Evolutionary conservation across 148 eudicot genomes (phyloP), one percentile per base, ranked within the genome.

Genomic region (Vaccinium macrocarpon): DNA sequence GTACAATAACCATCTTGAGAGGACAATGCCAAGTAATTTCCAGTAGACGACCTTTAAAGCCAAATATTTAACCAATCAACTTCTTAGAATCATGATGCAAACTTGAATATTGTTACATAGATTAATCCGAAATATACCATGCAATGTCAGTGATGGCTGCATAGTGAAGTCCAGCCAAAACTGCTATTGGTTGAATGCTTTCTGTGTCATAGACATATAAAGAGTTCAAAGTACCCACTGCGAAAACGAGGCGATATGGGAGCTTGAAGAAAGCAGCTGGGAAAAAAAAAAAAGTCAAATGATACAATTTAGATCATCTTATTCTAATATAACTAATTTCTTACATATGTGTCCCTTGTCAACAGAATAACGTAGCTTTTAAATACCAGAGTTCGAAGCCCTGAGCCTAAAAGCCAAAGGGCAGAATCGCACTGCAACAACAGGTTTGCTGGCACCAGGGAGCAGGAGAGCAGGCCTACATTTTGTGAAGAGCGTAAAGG

Each of bases 1-100:
- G 99, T 91, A 78, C 99, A 97, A 85, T 93, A 97, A 61, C 99
- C 99, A 88, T 97, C 99, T 89, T 93, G 98, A 8, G 99, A 97
- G 76, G 99, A 95, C 85, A 95, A 59, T 32, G 94, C 98, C 82
- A 97, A 64, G 84, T 86, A 94, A 81, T 93, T 95, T 42, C 95
- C 99, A 80, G 86, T 79, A 15, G 96, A 89, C 6, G 98, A 92
- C 99, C 99, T 97, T 86, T 57, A 38, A 79, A 82, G 32, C 27
- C 62, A 82, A 49, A 71, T 18, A 83, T 57, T 62, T 55, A 29
- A 79, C 62, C 38, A 49, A 61, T 81, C 79, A 82, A 70, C 46
- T 48, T 71, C 3, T 66, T 16, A 32, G 8, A 32, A n/a, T 5
- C 53, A 59, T 71, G 42, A 18, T 59, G 72, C 6, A 64, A 82